Conservation (phyloP, 495 filamentous ascomycete species). For the Penicillium manginii region DNA sequence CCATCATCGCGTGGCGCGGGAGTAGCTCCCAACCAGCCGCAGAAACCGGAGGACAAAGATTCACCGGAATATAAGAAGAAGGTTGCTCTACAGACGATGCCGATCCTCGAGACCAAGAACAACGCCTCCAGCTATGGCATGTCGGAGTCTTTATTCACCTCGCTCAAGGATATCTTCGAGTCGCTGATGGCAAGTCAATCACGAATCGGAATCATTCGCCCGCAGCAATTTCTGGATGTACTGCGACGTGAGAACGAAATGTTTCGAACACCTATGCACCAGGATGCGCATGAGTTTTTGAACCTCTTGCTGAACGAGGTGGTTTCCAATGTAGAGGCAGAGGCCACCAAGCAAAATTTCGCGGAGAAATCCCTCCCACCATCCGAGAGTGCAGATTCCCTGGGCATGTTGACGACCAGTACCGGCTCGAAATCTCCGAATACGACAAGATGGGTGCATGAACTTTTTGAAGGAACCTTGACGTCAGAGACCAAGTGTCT, state of each 20-base stretch:
- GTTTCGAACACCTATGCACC: constrained; percentile 96
- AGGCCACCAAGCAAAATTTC: constrained; percentile 60
- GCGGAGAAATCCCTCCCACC: constrained; percentile 41
- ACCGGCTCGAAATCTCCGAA: constrained; percentile 48
- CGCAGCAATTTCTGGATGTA: constrained; percentile 90
- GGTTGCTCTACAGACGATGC: constrained; percentile 82
- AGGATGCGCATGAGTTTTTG: constrained; percentile 97
- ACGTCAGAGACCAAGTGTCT: constrained; percentile 97
- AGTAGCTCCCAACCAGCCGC: constrained; percentile 55
- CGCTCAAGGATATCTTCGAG: constrained; percentile 95
- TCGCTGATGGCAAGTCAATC: constrained; percentile 80
- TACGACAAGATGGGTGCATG: constrained; percentile 90
- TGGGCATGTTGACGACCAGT: constrained; percentile 48
- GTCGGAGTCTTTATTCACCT: constrained; percentile 92
- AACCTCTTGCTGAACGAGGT: constrained; percentile 96
- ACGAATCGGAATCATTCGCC: constrained; percentile 88
- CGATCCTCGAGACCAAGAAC: constrained; percentile 79
- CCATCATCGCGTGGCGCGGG: constrained; percentile 52
- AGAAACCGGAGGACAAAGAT: constrained; percentile 78
- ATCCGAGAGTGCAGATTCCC: constrained; percentile 42
- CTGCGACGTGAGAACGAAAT: constrained; percentile 94
- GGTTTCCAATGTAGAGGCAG: constrained; percentile 87
- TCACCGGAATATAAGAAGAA: constrained; percentile 97
- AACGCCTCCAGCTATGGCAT: constrained; percentile 84
- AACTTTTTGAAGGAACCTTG: constrained; percentile 91